These are phyloP conservation scores for Coniochaeta sp. DNA, from an alignment of 2,329 filamentous ascomycete species.

Conservation along the genomic window DNA sequence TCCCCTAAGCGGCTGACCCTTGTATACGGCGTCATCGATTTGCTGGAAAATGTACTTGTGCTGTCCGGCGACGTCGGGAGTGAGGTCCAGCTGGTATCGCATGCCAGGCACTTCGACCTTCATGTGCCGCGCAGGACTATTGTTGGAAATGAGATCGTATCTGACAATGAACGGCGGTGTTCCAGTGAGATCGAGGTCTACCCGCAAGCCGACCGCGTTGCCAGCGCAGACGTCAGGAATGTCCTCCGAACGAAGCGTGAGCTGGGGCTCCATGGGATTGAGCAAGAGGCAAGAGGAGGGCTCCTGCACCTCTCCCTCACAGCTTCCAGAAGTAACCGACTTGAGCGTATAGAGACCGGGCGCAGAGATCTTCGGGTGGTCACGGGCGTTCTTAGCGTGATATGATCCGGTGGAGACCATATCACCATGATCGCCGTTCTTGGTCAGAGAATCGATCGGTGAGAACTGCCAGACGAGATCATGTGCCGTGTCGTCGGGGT, in stretches of 20 bases:
- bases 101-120: slow-evolving; percentile 59
- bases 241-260: slow-evolving; percentile 68
- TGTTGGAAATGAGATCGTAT: slow-evolving; percentile 65
- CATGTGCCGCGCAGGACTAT: slow-evolving; percentile 44
- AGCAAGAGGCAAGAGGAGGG: slow-evolving; percentile 88
- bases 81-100: slow-evolving; percentile 77
- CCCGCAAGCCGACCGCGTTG: slow-evolving; percentile 82
- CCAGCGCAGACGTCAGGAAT: slow-evolving; percentile 94
- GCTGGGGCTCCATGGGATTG: slow-evolving; percentile 80
- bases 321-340: slow-evolving; percentile 72
- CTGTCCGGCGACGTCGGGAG: slow-evolving; percentile 71
- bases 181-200: slow-evolving; percentile 84
- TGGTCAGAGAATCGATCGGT: slow-evolving; percentile 60
- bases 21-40: slow-evolving; percentile 79
- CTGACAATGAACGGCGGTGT: slow-evolving; percentile 83
- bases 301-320: slow-evolving; percentile 82
- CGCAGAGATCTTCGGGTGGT: slow-evolving; percentile 62
- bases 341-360: slow-evolving; percentile 83
- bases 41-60: slow-evolving; percentile 82
- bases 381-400: slow-evolving; percentile 52
- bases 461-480: slow-evolving; percentile 77
- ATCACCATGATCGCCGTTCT: slow-evolving; percentile 62
- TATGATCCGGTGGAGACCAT: slow-evolving; percentile 51
- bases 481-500: slow-evolving; percentile 58
- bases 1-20: slow-evolving; percentile 53